Conservation (phyloP, 2,329 filamentous ascomycete species). For the Sarocladium brachiariae region DNA sequence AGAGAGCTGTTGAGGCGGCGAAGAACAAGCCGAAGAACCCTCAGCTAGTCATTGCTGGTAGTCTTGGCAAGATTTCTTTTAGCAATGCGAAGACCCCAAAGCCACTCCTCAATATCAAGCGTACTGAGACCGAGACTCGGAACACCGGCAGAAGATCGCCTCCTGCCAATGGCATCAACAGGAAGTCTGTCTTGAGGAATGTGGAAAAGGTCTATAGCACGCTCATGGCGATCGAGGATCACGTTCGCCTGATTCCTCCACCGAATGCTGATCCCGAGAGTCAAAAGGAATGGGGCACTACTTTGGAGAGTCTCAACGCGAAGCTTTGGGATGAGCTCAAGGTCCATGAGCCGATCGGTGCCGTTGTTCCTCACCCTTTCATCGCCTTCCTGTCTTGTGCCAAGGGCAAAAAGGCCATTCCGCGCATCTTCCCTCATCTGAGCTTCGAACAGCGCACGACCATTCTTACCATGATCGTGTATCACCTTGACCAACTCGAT, state of each 20-base stretch:
- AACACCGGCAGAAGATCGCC: conserved; percentile 24
- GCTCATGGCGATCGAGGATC: conserved; percentile 90
- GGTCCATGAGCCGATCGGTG: conserved; percentile 84
- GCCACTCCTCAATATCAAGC: conserved; percentile 91
- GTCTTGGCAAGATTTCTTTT: conserved; percentile 95
- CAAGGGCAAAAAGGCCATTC: conserved; percentile 95
- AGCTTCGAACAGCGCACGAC: conserved; percentile 89
- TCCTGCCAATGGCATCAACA: conserved; percentile 53
- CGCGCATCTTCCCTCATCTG: conserved; percentile 89
- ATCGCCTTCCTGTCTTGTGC: conserved; percentile 90
- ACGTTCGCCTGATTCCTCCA: conserved; percentile 71
- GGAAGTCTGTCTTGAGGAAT: conserved; percentile 75
- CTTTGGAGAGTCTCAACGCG: conserved; percentile 62
- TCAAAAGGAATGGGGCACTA: conserved; percentile 63
- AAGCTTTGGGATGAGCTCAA: conserved; percentile 82
- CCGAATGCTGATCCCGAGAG: conserved; percentile 52
- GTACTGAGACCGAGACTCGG: conserved; percentile 56
- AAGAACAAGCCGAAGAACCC: conserved; percentile 98
- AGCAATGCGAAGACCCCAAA: conserved; percentile 98
- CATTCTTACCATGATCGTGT: conserved; percentile 89
- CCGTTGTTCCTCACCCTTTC: conserved; percentile 78
- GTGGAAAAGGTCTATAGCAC: conserved; percentile 85
- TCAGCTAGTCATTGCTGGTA: conserved; percentile 92
- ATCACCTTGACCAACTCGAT: conserved; percentile 87
- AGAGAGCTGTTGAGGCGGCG: conserved; percentile 91